Evolutionary conservation across 73 alveolate genomes (phyloP).

Genomic region (Loxodes magnus): DNA sequence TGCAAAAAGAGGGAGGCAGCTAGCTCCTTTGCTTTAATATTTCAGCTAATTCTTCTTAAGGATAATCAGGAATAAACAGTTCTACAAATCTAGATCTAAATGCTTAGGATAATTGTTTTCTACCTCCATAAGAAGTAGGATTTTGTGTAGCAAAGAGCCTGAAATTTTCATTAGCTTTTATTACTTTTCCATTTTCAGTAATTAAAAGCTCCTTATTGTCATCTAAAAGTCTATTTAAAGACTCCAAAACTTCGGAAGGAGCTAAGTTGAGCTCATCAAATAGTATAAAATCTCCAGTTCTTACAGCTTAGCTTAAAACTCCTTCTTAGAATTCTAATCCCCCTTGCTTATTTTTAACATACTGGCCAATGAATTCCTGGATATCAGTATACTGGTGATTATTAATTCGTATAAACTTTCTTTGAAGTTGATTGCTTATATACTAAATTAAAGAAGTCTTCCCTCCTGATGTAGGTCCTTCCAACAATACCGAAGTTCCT

Average conservation of each 20-base stretch:
- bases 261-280: conserved; percentile 91
- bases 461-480: conserved; percentile 99
- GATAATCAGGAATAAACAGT: conserved; percentile 61
- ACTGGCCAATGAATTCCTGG: conserved; percentile 87
- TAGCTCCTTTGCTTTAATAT: conserved; percentile 84
- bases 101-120: conserved; percentile 96
- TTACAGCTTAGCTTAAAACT: conserved; percentile 78
- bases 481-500: conserved; percentile 88
- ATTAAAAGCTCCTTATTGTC: conserved; percentile 96
- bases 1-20: conserved; percentile 69
- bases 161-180: conserved; percentile 93
- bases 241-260: conserved; percentile 90
- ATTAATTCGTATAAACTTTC: conserved; percentile 89
- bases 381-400: conserved; percentile 98
- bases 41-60: conserved; percentile 79
- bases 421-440: conserved; percentile 79
- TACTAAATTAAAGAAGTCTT: conserved; percentile 92
- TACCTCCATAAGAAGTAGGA: conserved; percentile 97
- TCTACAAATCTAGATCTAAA: conserved; percentile 49
- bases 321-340: conserved; percentile 86
- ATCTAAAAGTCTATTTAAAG: conserved; percentile 95
- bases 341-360: conserved; percentile 78
- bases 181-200: conserved; percentile 83
- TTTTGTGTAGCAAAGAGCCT: conserved; percentile 98
- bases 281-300: conserved; percentile 86